phyloP scores from a whole-genome alignment of 1,284 basidiomycete genomes.

The Rhodotorula sp. region DNA sequence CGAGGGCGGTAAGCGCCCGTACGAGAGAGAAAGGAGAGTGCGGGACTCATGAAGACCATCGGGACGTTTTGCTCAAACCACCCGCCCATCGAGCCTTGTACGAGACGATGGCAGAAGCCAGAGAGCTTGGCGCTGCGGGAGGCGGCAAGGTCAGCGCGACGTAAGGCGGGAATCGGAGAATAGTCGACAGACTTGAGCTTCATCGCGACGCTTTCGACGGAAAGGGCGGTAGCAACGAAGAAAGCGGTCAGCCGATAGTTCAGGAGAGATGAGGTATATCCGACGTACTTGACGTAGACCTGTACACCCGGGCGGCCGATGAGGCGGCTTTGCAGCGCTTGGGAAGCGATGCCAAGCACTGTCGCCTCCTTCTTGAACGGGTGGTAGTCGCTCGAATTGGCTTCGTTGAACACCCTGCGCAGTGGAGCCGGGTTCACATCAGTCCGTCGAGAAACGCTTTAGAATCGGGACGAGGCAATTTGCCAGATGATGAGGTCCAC shows the following conservation, averaged over 20 bases:
- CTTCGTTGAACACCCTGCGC: constrained; percentile 11
- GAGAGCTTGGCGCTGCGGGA: constrained; percentile 11
- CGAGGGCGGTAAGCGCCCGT: not conserved
- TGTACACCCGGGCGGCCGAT: not conserved
- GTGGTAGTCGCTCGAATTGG: constrained; percentile 17
- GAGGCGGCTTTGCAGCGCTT: constrained; percentile 3
- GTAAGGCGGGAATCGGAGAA: not conserved
- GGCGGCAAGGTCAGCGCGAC: not conserved
- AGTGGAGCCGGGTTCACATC: too few relatives aligned
- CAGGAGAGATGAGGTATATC: not conserved
- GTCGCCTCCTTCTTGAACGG: constrained; percentile 9
- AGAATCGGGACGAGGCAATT: too few relatives aligned
- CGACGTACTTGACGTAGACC: constrained; percentile 11
- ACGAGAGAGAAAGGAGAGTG: too few relatives aligned
- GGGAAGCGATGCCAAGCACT: constrained; percentile 7
- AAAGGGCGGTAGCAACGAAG: too few relatives aligned
- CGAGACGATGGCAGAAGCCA: constrained; percentile 15
- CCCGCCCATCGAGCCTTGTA: not conserved
- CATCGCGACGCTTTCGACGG: not conserved
- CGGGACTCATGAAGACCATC: constrained; percentile 7
- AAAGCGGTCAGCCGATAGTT: too few relatives aligned
- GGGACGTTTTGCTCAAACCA: not conserved
- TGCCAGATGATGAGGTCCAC: constrained; percentile 14
- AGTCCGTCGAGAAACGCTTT: too few relatives aligned
- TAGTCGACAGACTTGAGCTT: constrained; percentile 14